phyloP scores from a whole-genome alignment of 2,329 filamentous ascomycete genomes.

The Fusarium sp. region DNA sequence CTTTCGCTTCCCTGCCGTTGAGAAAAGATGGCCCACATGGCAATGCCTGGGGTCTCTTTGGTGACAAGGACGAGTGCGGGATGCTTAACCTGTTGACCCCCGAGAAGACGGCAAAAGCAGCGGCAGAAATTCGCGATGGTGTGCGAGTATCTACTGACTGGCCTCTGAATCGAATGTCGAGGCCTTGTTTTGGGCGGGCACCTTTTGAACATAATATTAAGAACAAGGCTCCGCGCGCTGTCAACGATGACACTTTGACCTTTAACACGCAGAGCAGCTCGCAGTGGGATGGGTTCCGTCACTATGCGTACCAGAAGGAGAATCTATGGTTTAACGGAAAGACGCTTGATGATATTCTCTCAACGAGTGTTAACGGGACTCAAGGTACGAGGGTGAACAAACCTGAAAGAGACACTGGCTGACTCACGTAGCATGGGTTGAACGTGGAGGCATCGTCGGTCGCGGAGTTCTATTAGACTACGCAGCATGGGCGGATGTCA shows the following conservation, averaged over 20 bases:
- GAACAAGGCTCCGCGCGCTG: slow-evolving; percentile 43
- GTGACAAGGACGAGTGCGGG: slow-evolving; percentile 62
- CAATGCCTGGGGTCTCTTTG: slow-evolving; percentile 69
- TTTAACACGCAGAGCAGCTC: slow-evolving; percentile 55
- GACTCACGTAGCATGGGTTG: slow-evolving; percentile 14
- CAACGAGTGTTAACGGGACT: slow-evolving; percentile 44
- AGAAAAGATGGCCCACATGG: slow-evolving; percentile 61
- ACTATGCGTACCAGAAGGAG: slow-evolving; percentile 54
- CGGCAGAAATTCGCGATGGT: slow-evolving; percentile 47
- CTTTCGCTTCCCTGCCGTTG: slow-evolving; percentile 62
- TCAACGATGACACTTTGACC: slow-evolving; percentile 49
- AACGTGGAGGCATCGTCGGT: slow-evolving; percentile 58
- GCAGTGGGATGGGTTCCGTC: slow-evolving; percentile 55
- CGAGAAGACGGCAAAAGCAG: slow-evolving; percentile 38
- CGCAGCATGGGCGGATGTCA: slow-evolving; percentile 55
- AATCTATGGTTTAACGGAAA: slow-evolving; percentile 50
- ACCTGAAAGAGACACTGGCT: not conserved
- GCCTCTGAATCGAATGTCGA: slow-evolving; percentile 48
- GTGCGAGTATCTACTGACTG: slow-evolving; percentile 50
- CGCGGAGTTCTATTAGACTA: slow-evolving; percentile 67
- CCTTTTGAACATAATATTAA: slow-evolving; percentile 45
- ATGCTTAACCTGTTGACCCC: slow-evolving; percentile 66
- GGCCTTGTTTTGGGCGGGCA: slow-evolving; percentile 50
- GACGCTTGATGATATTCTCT: slow-evolving; percentile 58
- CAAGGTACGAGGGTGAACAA: slow-evolving; percentile 33